Conservation (phyloP, 2,329 filamentous ascomycete genomes). For the Hortaea werneckii region DNA sequence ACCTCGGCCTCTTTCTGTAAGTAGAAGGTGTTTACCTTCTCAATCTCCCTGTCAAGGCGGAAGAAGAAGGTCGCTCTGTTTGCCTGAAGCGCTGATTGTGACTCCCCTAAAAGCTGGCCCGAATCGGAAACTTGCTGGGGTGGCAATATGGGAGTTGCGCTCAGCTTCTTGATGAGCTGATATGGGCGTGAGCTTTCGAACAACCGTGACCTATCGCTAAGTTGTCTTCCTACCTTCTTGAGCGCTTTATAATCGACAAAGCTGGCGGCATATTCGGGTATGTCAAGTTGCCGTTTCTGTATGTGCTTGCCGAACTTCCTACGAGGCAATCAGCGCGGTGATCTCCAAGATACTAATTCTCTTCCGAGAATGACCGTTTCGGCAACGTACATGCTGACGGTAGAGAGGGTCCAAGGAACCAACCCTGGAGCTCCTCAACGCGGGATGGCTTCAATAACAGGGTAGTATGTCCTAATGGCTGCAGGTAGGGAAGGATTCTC, state of each 20-base stretch:
- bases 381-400: too few relatives aligned
- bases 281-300: slow-evolving; percentile 96
- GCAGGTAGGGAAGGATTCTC: too few relatives aligned
- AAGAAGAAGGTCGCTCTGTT: slow-evolving; percentile 99
- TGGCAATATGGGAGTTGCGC: slow-evolving; percentile 74
- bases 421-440: too few relatives aligned
- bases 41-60: slow-evolving; percentile 89
- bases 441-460: too few relatives aligned
- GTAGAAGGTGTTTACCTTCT: slow-evolving; percentile 98
- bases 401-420: too few relatives aligned
- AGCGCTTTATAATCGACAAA: slow-evolving; percentile 99
- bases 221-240: slow-evolving; percentile 65
- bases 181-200: slow-evolving; percentile 6
- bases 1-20: slow-evolving; percentile 97
- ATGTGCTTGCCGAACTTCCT: slow-evolving; percentile 99
- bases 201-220: background rate
- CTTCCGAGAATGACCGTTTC: too few relatives aligned
- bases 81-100: slow-evolving; percentile 83
- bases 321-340: slow-evolving; percentile 2
- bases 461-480: too few relatives aligned
- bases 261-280: slow-evolving; percentile 97
- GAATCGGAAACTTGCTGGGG: slow-evolving; percentile 54
- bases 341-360: background rate
- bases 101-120: slow-evolving; percentile 47
- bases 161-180: slow-evolving; percentile 97